Percentiles rank a stretch among this genome's conserved stretches.
Evolutionary conservation across 2,329 filamentous ascomycete genomes (phyloP).

Genomic region (Nemania sp.): DNA sequence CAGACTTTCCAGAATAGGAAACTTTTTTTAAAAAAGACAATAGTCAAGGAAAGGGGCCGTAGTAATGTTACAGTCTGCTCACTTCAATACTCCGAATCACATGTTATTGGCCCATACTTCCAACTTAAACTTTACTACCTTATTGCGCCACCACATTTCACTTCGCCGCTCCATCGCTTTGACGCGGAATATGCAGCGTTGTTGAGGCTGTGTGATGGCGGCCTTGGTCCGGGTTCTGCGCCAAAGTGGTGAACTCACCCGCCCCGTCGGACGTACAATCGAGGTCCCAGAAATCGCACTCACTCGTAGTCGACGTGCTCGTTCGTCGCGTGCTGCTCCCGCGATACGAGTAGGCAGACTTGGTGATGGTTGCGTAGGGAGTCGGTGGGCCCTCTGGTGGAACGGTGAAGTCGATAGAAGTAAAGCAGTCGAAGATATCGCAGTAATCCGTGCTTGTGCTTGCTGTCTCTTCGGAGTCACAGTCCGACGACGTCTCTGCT

Average conservation of each 20-base stretch:
- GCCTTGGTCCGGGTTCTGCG: conserved; percentile 18
- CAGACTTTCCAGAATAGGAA: not conserved
- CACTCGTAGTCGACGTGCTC: conserved; percentile 13
- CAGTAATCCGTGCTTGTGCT: conserved; percentile 4
- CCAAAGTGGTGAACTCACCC: conserved; percentile 10
- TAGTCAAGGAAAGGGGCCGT: not conserved
- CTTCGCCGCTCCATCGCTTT: conserved; percentile 9
- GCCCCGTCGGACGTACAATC: conserved; percentile 20
- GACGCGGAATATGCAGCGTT: not conserved
- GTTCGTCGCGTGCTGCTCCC: conserved; percentile 15
- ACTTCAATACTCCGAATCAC: not conserved
- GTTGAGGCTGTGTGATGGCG: conserved; percentile 19
- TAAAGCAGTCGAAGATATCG: not conserved
- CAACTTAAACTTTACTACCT: not conserved
- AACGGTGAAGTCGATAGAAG: conserved; percentile 5
- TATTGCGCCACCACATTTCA: not conserved
- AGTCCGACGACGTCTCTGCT: conserved; percentile 25
- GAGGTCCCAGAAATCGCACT: conserved; percentile 23
- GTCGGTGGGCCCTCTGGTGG: not conserved
- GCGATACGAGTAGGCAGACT: conserved; percentile 32
- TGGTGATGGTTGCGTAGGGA: conserved; percentile 5
- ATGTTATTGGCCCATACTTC: not conserved
- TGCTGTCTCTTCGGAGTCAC: not conserved
- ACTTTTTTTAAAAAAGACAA: not conserved
- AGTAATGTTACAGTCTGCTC: not conserved